These are phyloP conservation scores for Fusarium papillatum DNA, from an alignment of 2,329 filamentous ascomycete genomes.

Conservation along the genomic window DNA sequence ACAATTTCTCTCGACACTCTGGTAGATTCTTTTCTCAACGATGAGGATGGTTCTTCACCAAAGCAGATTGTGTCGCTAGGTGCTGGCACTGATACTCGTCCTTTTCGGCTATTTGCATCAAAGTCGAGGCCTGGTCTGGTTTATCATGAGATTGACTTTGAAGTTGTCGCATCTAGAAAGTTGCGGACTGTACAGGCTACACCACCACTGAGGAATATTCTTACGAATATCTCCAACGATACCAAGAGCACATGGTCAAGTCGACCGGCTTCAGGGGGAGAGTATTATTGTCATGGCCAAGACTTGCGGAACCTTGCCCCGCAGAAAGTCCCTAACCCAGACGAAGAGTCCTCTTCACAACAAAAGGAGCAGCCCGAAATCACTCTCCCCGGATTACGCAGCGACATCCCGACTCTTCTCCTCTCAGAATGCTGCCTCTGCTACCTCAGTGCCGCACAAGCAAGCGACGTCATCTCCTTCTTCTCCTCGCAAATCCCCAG, in stretches of 20 bases:
- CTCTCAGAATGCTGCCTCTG: slow-evolving; percentile 97
- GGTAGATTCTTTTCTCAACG: slow-evolving; percentile 77
- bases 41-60: slow-evolving; percentile 43
- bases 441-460: slow-evolving; percentile 79
- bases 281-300: slow-evolving; percentile 72
- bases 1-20: slow-evolving; percentile 87
- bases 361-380: slow-evolving; percentile 5
- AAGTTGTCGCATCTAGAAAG: slow-evolving; percentile 78
- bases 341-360: slow-evolving; percentile 3
- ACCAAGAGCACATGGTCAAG: slow-evolving; percentile 59
- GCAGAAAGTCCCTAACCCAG: background rate
- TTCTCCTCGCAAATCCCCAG: slow-evolving; percentile 68
- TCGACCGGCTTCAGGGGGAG: slow-evolving; percentile 53
- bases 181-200: slow-evolving; percentile 65
- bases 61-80: slow-evolving; percentile 93
- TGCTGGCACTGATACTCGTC: slow-evolving; percentile 93
- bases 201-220: slow-evolving; percentile 53
- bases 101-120: slow-evolving; percentile 78
- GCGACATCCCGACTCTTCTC: slow-evolving; percentile 81
- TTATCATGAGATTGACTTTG: slow-evolving; percentile 96
- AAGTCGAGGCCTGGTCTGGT: slow-evolving; percentile 61
- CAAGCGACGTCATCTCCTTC: slow-evolving; percentile 73
- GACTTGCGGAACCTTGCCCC: slow-evolving; percentile 70
- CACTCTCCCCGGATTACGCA: slow-evolving; percentile 59
- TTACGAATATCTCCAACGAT: slow-evolving; percentile 50